These are phyloP conservation scores for Acanthamoeba lenticulata DNA, from an alignment of 208 protist species.

Conservation along the genomic window DNA sequence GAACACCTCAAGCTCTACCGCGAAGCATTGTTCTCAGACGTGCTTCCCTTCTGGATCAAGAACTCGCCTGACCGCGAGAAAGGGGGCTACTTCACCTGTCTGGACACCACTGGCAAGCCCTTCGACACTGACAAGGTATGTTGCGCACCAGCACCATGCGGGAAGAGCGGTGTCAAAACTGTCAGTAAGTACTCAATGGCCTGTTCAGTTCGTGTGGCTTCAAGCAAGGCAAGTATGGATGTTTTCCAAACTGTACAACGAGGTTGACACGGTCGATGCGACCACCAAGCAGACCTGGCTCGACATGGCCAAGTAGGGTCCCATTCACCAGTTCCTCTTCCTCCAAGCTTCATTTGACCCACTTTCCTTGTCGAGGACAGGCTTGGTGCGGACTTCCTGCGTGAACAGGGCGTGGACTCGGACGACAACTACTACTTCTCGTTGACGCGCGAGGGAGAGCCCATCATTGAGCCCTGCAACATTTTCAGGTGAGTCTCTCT, in stretches of 20 bases:
- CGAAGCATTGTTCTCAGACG: background rate
- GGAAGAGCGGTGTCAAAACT: too few species aligned
- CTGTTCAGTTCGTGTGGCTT: slow-evolving; percentile 1
- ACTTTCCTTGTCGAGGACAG: too few species aligned
- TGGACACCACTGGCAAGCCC: slow-evolving; percentile 13
- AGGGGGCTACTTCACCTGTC: slow-evolving; percentile 63
- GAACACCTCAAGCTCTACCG: background rate
- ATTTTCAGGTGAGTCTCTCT: too few species aligned
- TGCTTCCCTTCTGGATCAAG: slow-evolving; percentile 41
- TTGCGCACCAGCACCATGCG: too few species aligned
- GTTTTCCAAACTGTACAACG: slow-evolving; percentile 41
- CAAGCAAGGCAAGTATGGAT: slow-evolving; percentile 41
- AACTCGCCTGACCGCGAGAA: slow-evolving; percentile 38
- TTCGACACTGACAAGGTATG: slow-evolving; percentile 52
- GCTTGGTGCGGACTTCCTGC: slow-evolving; percentile 49
- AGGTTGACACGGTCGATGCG: background rate
- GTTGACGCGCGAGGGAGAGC: background rate
- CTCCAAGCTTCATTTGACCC: too few species aligned
- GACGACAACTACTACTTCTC: slow-evolving; percentile 58
- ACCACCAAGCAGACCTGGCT: slow-evolving; percentile 24
- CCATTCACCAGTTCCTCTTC: too few species aligned
- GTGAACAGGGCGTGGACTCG: background rate
- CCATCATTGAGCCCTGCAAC: slow-evolving; percentile 55
- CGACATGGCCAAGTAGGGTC: background rate
- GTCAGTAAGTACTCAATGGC: too few species aligned